Evolutionary conservation across 1,139 yeast genomes (phyloP), one percentile per base, ranked within the genome.

Genomic region (Saccharomyces hybrid): DNA sequence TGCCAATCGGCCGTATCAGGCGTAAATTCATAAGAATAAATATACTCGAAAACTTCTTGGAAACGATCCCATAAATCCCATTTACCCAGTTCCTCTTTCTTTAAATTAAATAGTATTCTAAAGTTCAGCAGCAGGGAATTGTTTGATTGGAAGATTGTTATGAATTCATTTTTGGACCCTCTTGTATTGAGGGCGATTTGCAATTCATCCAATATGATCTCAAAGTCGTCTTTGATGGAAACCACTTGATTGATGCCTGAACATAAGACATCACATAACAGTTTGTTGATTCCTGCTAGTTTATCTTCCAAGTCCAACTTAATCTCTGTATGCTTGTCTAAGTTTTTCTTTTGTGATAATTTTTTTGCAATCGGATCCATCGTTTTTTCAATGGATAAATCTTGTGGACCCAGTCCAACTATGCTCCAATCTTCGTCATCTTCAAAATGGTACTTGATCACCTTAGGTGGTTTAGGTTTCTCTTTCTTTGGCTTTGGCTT

Each of bases 391-490:
- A 66, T 50, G 3, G 63, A 55, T 11, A 59, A 51, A 53, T 68
- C 69, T 55, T 68, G 71, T 6, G 70, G 69, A 4, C 71, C 71
- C 55, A 65, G 51, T 2, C 71, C 71, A 2, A 67, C 68, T 6
- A 65, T 53, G 16, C 58, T 51, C 71, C 71, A 67, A 57, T 67
- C 65, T 49, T 61, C 70, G 55, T 68, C 71, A 52, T 66, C 68
- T 12, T 67, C 70, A 50, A 64, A 68, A 42, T 61, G 57, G 54
- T 65, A 68, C 49, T 53, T 57, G 9, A 51, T 58, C n/a, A 56
- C 42, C 31, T 53, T 54, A 4, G 58, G 59, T 48, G 52, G 54
- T 28, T 47, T 42, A 19, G 49, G n/a, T 44, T 31, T 31, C 34
- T 31, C 48, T 50, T 48, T 54, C 55, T 38, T 38, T n/a, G 8